Base-by-base conservation (phyloP, 2,329 filamentous ascomycete genomes). In the Trichoderma sp. region DNA sequence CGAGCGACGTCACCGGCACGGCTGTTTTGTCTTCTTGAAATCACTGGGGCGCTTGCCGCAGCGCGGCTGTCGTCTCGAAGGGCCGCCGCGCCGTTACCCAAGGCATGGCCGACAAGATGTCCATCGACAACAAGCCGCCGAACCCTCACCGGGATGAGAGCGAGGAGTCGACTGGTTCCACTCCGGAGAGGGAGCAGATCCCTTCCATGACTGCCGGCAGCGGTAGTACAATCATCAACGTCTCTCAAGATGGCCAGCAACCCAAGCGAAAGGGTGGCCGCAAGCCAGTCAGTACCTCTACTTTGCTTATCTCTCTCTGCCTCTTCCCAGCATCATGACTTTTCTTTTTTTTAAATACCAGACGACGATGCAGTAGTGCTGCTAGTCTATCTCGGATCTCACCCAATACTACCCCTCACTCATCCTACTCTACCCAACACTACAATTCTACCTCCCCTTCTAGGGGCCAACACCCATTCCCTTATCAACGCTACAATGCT, bases 241-340 rank as follows among this genome's bases (percentile, higher is more conserved):
- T 80, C 77, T 82, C 85, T 33, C 88, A 88, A 78, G 89, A 91
- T 80, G 84, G 83, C 79, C 89, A 90, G 82, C 90, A 91, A 77
- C 95, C 95, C 83, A 99, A 99, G 89, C 92, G 97, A 82, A 99
- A 99, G 88, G 97, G 97, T 82, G 97, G 97, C 77, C 93, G 97
- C 82, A 99, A 98, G 88, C 97, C 97, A 82, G 97, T 98, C 92
- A 85, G 89, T 98, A 65, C 38, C 65, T 35, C 31, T 62, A 7
- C 45, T 67, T 9, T n/a, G 7, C 31, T 31, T 63, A 9, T 38
- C 33, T 14, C 41, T 29, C 18, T 33, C 6, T 24, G 18, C 35
- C 53, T 12, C 1, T 35, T 35, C 3, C 29, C 21, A 24, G n/a
- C 33, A 24, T 56, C 18, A 27, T 21, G 50, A 24, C 18, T 72